Percentiles rank a stretch among this genome's conserved stretches.
phyloP scores from a whole-genome alignment of 352 stramenopile species.

The Elongisporangium anandrum region DNA sequence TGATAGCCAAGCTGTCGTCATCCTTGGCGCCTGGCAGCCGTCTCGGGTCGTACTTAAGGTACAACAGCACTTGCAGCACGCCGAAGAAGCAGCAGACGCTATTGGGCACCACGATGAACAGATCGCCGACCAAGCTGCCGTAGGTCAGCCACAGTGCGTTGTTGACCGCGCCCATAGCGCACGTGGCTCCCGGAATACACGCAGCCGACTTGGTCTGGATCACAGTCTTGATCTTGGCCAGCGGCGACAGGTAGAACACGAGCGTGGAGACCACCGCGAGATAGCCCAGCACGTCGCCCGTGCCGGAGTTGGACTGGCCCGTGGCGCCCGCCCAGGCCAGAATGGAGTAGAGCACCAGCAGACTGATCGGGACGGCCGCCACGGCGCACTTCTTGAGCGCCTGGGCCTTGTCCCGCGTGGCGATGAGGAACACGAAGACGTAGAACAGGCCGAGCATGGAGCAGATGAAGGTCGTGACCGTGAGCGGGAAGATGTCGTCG shows the following conservation, averaged over 20 bases:
- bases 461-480: slow-evolving; percentile 13
- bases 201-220: slow-evolving; percentile 20
- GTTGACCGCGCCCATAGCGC: too few species aligned
- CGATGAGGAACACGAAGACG: too few species aligned
- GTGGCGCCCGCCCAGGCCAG: slow-evolving; percentile 14
- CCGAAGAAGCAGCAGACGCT: too few species aligned
- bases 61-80: not conserved
- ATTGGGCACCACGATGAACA: too few species aligned
- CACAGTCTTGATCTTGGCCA: slow-evolving; percentile 23
- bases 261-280: slow-evolving; percentile 15
- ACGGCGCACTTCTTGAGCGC: too few species aligned
- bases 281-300: slow-evolving; percentile 14
- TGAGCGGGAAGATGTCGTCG: slow-evolving; percentile 6
- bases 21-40: too few species aligned
- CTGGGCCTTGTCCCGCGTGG: too few species aligned
- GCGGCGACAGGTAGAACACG: slow-evolving; percentile 23
- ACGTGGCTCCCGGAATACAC: slow-evolving; percentile 13
- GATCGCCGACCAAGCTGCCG: too few species aligned
- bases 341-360: too few species aligned
- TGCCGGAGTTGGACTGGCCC: slow-evolving; percentile 14
- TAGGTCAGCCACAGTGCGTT: too few species aligned
- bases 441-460: slow-evolving; percentile 8
- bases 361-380: too few species aligned
- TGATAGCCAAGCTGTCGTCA: too few species aligned
- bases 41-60: not conserved